Evolutionary conservation across 1,139 yeast species (phyloP).

Genomic region (Scheffersomyces quercinus): DNA sequence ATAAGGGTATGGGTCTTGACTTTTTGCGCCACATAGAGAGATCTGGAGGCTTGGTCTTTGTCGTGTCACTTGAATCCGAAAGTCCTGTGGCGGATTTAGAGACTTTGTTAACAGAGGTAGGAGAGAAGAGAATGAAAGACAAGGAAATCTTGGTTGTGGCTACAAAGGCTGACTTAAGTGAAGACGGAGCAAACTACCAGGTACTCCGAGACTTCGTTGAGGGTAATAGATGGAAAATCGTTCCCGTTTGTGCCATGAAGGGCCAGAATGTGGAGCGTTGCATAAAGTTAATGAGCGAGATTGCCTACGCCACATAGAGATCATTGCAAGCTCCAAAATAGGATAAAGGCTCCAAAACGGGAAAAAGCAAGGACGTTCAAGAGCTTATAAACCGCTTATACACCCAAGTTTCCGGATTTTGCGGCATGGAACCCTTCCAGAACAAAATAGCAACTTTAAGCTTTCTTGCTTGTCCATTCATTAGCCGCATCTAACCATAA

Average conservation of each 20-base stretch:
- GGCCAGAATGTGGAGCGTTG: conserved; percentile 73
- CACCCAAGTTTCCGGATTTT: too few species aligned
- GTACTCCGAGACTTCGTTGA: conserved; percentile 44
- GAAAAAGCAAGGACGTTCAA: too few species aligned
- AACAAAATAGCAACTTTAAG: too few species aligned
- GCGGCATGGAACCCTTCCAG: too few species aligned
- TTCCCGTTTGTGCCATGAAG: conserved; percentile 82
- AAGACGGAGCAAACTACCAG: conserved; percentile 45
- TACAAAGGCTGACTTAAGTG: conserved; percentile 83
- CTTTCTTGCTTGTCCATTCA: too few species aligned
- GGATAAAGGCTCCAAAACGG: too few species aligned
- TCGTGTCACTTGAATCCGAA: conserved; percentile 66
- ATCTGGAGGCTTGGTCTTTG: conserved; percentile 86
- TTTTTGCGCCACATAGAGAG: conserved; percentile 91
- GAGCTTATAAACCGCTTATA: too few species aligned
- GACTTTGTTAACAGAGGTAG: conserved; percentile 68
- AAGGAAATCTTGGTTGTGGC: conserved; percentile 78
- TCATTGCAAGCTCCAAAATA: background rate
- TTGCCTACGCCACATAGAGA: conserved; percentile 29
- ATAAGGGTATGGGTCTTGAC: conserved; percentile 92
- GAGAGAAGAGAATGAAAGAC: conserved; percentile 53
- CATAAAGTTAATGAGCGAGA: conserved; percentile 68
- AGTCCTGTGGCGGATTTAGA: conserved; percentile 68
- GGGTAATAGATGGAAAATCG: conserved; percentile 57
- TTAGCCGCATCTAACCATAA: too few species aligned